phyloP scores from a whole-genome alignment of 306 rosid species.

The Vicia villosa region DNA sequence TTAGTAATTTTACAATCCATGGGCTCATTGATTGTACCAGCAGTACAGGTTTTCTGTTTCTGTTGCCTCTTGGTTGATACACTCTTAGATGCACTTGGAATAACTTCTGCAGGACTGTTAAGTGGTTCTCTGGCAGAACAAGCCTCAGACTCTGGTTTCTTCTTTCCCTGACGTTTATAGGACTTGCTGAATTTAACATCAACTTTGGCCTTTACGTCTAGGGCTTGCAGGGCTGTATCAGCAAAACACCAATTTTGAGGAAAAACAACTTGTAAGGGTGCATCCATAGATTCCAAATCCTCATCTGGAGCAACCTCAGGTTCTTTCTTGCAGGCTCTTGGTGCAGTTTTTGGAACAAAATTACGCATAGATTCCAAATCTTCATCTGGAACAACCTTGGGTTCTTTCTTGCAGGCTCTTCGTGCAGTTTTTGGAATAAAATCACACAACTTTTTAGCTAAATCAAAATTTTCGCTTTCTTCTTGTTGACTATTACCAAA shows the following conservation, averaged over 20 bases:
- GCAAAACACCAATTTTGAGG: slow-evolving; percentile 20
- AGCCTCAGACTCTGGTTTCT: slow-evolving; percentile 35
- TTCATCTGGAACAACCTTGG: slow-evolving; percentile 42
- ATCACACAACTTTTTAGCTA: slow-evolving; percentile 47
- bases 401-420: slow-evolving; percentile 41
- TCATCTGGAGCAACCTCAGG: slow-evolving; percentile 42
- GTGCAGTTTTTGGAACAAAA: slow-evolving; percentile 38
- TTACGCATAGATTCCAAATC: slow-evolving; percentile 34
- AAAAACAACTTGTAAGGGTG: slow-evolving; percentile 36
- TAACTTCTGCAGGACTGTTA: slow-evolving; percentile 3
- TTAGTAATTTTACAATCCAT: slow-evolving; percentile 20
- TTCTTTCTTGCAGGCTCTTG: slow-evolving; percentile 40
- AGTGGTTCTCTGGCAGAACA: slow-evolving; percentile 29
- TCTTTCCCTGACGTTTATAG: slow-evolving; percentile 36
- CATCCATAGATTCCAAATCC: slow-evolving; percentile 37
- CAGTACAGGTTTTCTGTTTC: slow-evolving; percentile 33
- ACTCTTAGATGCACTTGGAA: slow-evolving; percentile 30
- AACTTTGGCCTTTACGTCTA: slow-evolving; percentile 31
- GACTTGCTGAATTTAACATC: slow-evolving; percentile 24
- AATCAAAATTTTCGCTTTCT: slow-evolving; percentile 44
- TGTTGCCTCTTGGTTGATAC: slow-evolving; percentile 45
- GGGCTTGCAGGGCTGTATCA: slow-evolving; percentile 28
- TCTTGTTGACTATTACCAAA: slow-evolving; percentile 21
- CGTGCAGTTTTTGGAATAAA: slow-evolving; percentile 37
- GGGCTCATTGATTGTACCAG: slow-evolving; percentile 35